These are phyloP conservation scores for Eucalyptus rudis DNA, from an alignment of 345 rosid genomes.

Conservation along the genomic window DNA sequence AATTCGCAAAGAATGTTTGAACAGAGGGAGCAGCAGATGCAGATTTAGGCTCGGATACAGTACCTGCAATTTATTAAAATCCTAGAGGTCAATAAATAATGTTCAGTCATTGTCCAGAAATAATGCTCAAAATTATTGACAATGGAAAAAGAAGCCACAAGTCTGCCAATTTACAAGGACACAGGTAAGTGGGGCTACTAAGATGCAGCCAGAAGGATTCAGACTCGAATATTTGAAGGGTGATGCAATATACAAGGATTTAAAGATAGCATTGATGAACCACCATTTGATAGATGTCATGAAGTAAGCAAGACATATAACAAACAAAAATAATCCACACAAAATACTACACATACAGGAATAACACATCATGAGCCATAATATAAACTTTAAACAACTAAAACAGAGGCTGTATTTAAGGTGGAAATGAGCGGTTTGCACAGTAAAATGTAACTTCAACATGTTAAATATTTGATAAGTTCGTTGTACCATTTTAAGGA, in stretches of 20 bases:
- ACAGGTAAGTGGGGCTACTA: neutral
- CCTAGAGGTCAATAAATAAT: neutral
- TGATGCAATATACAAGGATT: neutral
- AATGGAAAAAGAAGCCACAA: neutral
- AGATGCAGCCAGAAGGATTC: neutral
- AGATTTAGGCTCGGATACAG: conserved; percentile 23
- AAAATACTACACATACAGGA: neutral
- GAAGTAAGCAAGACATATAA: neutral
- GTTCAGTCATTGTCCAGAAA: neutral
- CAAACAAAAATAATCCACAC: neutral
- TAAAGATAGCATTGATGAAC: neutral
- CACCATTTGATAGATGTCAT: neutral
- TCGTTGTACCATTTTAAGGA: neutral
- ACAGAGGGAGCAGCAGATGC: conserved; percentile 12
- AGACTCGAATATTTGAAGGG: neutral
- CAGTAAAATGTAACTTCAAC: neutral
- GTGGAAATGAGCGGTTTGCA: neutral
- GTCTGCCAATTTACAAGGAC: neutral
- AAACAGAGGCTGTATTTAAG: neutral
- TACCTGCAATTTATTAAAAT: conserved; percentile 8
- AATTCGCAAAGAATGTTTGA: conserved; percentile 36
- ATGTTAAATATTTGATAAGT: neutral
- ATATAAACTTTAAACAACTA: neutral
- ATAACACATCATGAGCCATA: neutral
- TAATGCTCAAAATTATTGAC: neutral